These are phyloP conservation scores for Boletellus emodensis DNA, from an alignment of 768 basidiomycete species.

Conservation along the genomic window DNA sequence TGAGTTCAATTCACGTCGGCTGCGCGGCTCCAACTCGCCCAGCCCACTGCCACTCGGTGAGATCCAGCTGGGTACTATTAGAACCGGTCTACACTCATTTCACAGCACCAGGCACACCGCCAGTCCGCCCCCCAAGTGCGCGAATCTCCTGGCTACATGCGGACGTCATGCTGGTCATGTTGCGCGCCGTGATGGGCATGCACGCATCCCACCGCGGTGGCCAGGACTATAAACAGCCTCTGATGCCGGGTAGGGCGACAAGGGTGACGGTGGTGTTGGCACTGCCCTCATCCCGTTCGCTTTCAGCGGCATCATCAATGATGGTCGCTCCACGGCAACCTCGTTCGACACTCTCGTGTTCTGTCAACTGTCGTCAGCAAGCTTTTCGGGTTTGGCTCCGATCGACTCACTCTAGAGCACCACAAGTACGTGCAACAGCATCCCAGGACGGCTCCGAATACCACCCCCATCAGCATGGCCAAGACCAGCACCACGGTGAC, in stretches of 20 bases:
- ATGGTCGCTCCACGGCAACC: no score
- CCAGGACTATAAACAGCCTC: not conserved
- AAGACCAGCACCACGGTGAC: conserved; percentile 55
- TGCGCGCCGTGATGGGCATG: not conserved
- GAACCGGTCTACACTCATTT: no score
- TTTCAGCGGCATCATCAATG: no score
- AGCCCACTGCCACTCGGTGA: conserved; percentile 5
- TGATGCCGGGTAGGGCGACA: conserved; percentile 4
- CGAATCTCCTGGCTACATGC: conserved; percentile 10
- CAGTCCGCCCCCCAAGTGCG: not conserved
- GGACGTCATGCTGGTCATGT: not conserved
- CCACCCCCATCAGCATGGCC: conserved; percentile 59
- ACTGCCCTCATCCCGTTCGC: not conserved
- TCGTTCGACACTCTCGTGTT: not conserved
- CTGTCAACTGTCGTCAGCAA: conserved; percentile 10
- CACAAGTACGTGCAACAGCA: conserved; percentile 64
- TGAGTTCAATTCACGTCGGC: not conserved
- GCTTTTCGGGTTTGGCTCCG: not conserved
- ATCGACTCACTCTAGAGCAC: conserved; percentile 60
- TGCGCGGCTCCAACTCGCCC: conserved; percentile 11
- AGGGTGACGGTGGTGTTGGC: conserved; percentile 3
- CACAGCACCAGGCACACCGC: not conserved
- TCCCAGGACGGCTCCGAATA: conserved; percentile 59
- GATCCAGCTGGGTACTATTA: not conserved
- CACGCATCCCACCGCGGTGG: not conserved